phyloP scores from a whole-genome alignment of 306 rosid genomes.

The Cyclanthera cordifolia region DNA sequence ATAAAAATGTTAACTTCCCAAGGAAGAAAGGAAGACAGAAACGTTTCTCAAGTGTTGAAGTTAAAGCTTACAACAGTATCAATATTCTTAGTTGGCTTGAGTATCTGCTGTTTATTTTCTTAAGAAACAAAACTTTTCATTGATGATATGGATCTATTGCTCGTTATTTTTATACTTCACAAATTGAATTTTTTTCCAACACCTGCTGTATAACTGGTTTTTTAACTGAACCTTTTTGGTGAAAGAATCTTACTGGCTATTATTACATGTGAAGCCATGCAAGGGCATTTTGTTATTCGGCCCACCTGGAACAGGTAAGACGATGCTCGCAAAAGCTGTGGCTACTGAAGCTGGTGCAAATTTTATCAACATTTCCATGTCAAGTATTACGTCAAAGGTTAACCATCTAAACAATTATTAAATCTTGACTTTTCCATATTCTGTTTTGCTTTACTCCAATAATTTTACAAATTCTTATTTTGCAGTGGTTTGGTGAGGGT shows the following conservation, averaged over 20 bases:
- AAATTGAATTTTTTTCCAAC: neutral
- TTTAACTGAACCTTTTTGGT: neutral
- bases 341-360: constrained; percentile 99
- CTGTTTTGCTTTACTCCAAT: neutral
- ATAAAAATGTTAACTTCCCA: neutral
- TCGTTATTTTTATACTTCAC: neutral
- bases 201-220: neutral
- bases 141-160: too few species aligned
- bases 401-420: neutral
- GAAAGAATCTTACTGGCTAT: constrained; percentile 6
- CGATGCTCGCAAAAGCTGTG: constrained; percentile 99
- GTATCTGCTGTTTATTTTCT: neutral
- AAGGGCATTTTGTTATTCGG: constrained; percentile 97
- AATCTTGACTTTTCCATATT: neutral
- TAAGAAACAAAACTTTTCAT: too few species aligned
- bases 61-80: neutral
- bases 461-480: constrained; percentile 10
- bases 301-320: constrained; percentile 99
- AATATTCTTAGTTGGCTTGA: neutral
- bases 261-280: constrained; percentile 60
- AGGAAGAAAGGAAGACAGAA: neutral
- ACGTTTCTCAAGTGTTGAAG: neutral
- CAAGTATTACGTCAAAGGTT: constrained; percentile 99
- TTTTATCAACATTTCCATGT: constrained; percentile 98
- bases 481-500: constrained; percentile 99